Percentiles rank a stretch among this genome's conserved stretches.
Evolutionary conservation across 768 basidiomycete genomes (phyloP).

Genomic region (Agrocybe pediades): DNA sequence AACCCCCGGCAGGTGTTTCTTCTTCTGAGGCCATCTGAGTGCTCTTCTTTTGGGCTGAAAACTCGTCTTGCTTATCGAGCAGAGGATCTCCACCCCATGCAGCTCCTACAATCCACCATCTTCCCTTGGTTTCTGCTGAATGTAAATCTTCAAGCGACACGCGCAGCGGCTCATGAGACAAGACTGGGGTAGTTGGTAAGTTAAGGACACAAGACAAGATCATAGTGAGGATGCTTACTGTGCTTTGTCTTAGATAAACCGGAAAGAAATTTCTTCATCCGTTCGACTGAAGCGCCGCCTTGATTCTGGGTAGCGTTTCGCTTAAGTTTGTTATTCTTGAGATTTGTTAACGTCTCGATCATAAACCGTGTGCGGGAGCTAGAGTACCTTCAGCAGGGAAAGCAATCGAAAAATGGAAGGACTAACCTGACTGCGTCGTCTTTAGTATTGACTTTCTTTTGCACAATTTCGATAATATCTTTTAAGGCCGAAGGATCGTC

Average conservation of each 20-base stretch:
- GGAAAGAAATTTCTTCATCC: constrained; percentile 87
- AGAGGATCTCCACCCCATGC: constrained; percentile 95
- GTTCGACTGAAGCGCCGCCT: constrained; percentile 73
- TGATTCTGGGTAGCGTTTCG: constrained; percentile 64
- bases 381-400: background rate
- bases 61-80: constrained; percentile 60
- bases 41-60: constrained; percentile 17
- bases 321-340: constrained; percentile 90
- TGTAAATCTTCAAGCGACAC: constrained; percentile 86
- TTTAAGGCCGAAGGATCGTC: constrained; percentile 93
- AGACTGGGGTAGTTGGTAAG: constrained; percentile 46
- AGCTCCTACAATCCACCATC: constrained; percentile 99
- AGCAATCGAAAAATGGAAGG: background rate
- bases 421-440: constrained; percentile 53
- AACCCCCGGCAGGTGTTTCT: constrained; percentile 27
- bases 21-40: constrained; percentile 23
- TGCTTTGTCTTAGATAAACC: constrained; percentile 77
- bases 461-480: constrained; percentile 86
- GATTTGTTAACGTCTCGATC: constrained; percentile 89
- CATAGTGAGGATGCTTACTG: constrained; percentile 45
- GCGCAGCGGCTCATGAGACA: constrained; percentile 83
- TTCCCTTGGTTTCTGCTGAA: constrained; percentile 82
- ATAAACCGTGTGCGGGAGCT: constrained; percentile 94
- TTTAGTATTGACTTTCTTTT: constrained; percentile 61
- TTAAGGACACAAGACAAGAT: background rate